Evolutionary conservation across 352 stramenopile species (phyloP), one percentile per base, ranked within the genome.

Genomic region (Pythium sukuiense): DNA sequence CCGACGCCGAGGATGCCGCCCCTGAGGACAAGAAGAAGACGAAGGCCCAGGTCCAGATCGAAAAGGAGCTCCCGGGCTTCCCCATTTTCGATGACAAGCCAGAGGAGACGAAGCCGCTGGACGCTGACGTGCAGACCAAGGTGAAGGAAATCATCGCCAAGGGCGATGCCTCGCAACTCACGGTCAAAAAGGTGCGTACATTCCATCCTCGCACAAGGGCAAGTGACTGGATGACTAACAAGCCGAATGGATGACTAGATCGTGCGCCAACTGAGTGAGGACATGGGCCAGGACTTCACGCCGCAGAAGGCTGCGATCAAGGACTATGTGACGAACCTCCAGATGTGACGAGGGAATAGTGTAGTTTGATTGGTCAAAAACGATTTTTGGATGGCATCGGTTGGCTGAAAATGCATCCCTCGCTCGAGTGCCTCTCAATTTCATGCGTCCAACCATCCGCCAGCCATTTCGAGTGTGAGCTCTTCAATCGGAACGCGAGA

Each of bases 281-380:
- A 90, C 52, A 37, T 90, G 46, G 84, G 82, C 35, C 76, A 82
- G 45, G 84, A 93, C 60, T 73, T 93, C 60, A 82, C 79, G 16
- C 52, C 68, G n/a, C 71, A 88, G 70, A 93, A 93, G 76, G 79
- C 83, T 29, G 82, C 81, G 49, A 93, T 93, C 76, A 92, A 92
- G 74, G 79, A 88, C 56, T 92, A 88, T 64, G 88, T 92, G 61
- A 87, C 75, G 61, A 65, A 73, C 46, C 56, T 65, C 18, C 64
- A 78, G 56, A 73, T 69, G 60, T 69, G 53, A 66, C 63, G 11
- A 33, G 4, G 39, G 20, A 18, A 63, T 66, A 58, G 53, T 59
- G 65, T 71, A 16, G 37, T 63, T 5, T 55, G 59, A 60, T 67
- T 59, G 54, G 59, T 41, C 16, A 72, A 60, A 72, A 63, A 32